phyloP scores from a whole-genome alignment of 2,329 filamentous ascomycete species.

The Pseudogymnoascus sp. region DNA sequence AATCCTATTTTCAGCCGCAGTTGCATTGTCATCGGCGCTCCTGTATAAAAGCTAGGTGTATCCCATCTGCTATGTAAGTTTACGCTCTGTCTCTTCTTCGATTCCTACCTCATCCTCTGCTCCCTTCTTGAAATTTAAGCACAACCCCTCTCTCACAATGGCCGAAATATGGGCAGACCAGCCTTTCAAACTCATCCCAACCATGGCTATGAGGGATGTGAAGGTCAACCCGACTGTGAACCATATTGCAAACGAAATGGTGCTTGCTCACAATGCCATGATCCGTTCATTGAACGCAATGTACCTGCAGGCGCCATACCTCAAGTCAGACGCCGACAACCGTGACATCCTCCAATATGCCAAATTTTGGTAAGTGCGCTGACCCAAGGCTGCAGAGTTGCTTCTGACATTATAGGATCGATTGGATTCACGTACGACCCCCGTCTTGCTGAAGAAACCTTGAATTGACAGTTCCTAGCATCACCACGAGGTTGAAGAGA shows the following conservation, averaged over 20 bases:
- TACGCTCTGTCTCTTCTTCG: neutral
- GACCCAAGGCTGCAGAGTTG: neutral
- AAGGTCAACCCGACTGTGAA: neutral
- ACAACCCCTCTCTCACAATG: slow-evolving; percentile 12
- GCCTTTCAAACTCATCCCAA: slow-evolving; percentile 19
- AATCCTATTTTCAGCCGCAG: neutral
- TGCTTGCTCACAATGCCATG: slow-evolving; percentile 30
- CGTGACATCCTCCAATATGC: slow-evolving; percentile 23
- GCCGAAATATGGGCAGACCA: slow-evolving; percentile 19
- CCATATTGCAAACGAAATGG: slow-evolving; percentile 28
- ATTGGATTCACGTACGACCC: neutral
- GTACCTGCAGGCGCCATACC: slow-evolving; percentile 29
- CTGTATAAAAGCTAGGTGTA: neutral
- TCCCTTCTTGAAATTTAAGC: neutral
- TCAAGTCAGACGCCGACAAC: slow-evolving; percentile 32
- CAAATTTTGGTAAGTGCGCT: neutral
- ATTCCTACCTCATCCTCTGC: neutral
- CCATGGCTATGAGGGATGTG: neutral
- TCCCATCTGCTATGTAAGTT: neutral
- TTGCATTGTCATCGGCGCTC: neutral
- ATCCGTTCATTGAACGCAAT: slow-evolving; percentile 32
- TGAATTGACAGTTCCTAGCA: slow-evolving; percentile 28
- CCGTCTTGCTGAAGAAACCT: slow-evolving; percentile 22
- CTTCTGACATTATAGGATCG: neutral
- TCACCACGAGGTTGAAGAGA: slow-evolving; percentile 35